Conservation (phyloP, 1,284 basidiomycete genomes). For the Apiotrichum siamense region DNA sequence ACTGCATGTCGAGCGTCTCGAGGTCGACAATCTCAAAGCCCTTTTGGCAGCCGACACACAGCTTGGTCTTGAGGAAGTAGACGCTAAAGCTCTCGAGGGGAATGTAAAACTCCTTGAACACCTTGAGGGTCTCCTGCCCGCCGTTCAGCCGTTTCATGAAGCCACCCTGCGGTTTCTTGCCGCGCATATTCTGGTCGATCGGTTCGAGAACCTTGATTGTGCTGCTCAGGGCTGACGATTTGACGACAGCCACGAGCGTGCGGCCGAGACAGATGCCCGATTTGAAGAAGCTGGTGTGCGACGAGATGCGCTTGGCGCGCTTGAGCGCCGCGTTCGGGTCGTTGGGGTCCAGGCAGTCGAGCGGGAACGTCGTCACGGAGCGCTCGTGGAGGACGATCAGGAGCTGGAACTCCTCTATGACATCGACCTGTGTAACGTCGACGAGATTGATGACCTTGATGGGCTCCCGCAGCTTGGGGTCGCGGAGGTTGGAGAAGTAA, state of each 20-base stretch:
- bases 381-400: slow-evolving; percentile 95
- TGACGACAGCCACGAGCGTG: slow-evolving; percentile 96
- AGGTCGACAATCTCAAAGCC: slow-evolving; percentile 99
- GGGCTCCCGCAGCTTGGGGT: slow-evolving; percentile 69
- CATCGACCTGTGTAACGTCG: slow-evolving; percentile 91
- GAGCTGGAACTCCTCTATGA: slow-evolving; percentile 92
- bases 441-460: slow-evolving; percentile 82
- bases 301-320: slow-evolving; percentile 89
- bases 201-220: slow-evolving; percentile 98
- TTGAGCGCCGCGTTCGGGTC: slow-evolving; percentile 89
- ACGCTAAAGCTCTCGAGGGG: slow-evolving; percentile 95
- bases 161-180: slow-evolving; percentile 71
- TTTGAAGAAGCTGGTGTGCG: slow-evolving; percentile 97
- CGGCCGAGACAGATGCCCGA: slow-evolving; percentile 86
- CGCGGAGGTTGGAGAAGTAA: slow-evolving; percentile 79
- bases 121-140: slow-evolving; percentile 86
- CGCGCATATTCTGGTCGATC: slow-evolving; percentile 79
- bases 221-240: slow-evolving; percentile 86
- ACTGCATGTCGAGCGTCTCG: slow-evolving; percentile 94
- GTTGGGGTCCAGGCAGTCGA: slow-evolving; percentile 82
- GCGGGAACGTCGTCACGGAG: slow-evolving; percentile 90
- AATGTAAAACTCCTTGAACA: slow-evolving; percentile 99
- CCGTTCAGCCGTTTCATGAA: slow-evolving; percentile 85
- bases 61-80: slow-evolving; percentile 94
- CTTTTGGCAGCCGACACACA: slow-evolving; percentile 94